Percentiles rank a stretch among this genome's conserved stretches.
Conservation (phyloP, 306 rosid species). For the Citrullus amarus region DNA sequence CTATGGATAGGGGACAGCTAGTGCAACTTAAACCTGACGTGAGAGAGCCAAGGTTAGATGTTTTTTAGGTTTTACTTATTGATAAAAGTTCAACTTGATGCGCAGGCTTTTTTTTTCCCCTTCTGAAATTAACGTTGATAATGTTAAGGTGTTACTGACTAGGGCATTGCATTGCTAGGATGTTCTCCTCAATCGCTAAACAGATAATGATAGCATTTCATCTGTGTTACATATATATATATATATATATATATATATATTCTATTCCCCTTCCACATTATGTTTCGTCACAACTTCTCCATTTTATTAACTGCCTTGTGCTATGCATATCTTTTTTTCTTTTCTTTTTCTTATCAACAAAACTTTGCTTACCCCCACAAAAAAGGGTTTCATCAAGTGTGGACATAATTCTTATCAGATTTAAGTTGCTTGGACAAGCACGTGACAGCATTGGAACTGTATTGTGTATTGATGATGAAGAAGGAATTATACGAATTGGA, state of each 20-base stretch:
- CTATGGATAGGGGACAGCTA: slow-evolving; percentile 94
- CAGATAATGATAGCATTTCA: not conserved
- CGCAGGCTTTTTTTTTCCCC: not conserved
- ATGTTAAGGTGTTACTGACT: not conserved
- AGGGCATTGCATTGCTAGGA: not conserved
- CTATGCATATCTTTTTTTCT: not conserved
- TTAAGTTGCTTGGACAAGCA: slow-evolving; percentile 98
- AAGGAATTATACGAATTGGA: slow-evolving; percentile 83
- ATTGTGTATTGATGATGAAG: slow-evolving; percentile 92
- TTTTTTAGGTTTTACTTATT: not conserved
- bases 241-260: not conserved
- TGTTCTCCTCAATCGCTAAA: not conserved
- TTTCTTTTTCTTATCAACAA: not conserved
- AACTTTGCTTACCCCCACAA: not conserved
- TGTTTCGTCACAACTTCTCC: not conserved
- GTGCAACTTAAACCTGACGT: slow-evolving; percentile 83
- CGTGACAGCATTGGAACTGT: slow-evolving; percentile 97
- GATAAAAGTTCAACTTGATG: slow-evolving; percentile 1
- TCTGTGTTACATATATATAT: not conserved
- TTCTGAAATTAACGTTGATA: not conserved
- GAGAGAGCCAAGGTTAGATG: slow-evolving; percentile 72
- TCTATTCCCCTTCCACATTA: not conserved
- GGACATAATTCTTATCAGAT: slow-evolving; percentile 27
- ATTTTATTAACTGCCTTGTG: not conserved
- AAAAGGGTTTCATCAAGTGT: not conserved